phyloP scores from a whole-genome alignment of 73 alveolate genomes.

The Tetrahymena elliotti region DNA sequence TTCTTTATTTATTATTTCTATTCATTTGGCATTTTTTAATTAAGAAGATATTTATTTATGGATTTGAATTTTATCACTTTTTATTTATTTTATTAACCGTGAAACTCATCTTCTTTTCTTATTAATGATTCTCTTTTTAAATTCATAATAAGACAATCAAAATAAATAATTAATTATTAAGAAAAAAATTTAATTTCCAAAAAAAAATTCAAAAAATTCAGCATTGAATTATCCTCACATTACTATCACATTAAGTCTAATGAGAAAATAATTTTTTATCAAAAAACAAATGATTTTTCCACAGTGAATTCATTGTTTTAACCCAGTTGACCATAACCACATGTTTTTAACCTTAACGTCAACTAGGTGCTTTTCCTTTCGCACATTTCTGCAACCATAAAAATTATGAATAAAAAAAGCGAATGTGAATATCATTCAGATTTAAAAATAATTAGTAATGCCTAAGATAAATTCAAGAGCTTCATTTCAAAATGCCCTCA shows the following conservation, averaged over 20 bases:
- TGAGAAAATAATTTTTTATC: not conserved
- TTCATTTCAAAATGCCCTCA: not conserved
- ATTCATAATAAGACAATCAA: not conserved
- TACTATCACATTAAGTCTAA: not conserved
- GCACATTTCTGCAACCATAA: not conserved
- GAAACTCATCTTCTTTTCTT: not conserved
- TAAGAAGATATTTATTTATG: not conserved
- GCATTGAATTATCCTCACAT: not conserved
- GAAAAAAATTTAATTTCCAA: not conserved
- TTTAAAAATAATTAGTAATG: not conserved
- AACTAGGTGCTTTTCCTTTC: not conserved
- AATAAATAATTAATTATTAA: not conserved
- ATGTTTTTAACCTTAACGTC: not conserved
- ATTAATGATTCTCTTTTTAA: no score
- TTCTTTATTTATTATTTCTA: not conserved
- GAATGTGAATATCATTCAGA: not conserved
- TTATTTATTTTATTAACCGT: no score
- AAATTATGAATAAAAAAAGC: not conserved
- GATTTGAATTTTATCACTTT: no score
- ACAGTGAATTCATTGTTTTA: not conserved
- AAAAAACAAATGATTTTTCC: not conserved
- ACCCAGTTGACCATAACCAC: not conserved
- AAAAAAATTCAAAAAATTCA: not conserved
- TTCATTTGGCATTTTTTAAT: not conserved
- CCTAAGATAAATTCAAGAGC: not conserved